These are phyloP conservation scores for Paraglomus brasilianum DNA, from an alignment of 192 early-diverging fungal species.

Conservation along the genomic window DNA sequence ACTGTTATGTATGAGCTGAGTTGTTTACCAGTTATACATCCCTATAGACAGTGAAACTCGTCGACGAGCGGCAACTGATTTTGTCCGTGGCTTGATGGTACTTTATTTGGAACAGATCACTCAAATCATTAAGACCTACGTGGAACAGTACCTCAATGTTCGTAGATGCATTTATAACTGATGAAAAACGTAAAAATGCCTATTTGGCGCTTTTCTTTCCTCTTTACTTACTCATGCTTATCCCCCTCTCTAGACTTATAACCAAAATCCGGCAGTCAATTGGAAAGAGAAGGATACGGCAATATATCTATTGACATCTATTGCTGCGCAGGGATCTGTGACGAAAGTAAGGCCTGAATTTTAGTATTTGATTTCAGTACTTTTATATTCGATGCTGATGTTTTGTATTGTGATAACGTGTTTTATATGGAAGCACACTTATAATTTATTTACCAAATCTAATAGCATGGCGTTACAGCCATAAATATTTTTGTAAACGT, in stretches of 20 bases:
- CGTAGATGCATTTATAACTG: slow-evolving; percentile 32
- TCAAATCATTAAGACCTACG: slow-evolving; percentile 74
- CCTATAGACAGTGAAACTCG: slow-evolving; percentile 81
- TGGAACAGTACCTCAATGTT: slow-evolving; percentile 60
- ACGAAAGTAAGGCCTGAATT: slow-evolving; percentile 52
- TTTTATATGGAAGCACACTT: background rate
- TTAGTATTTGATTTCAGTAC: background rate
- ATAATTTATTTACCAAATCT: slow-evolving; percentile 11
- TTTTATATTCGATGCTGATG: background rate
- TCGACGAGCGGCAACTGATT: slow-evolving; percentile 85
- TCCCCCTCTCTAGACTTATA: slow-evolving; percentile 57
- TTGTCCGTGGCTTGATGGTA: slow-evolving; percentile 89
- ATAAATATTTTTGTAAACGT: slow-evolving; percentile 83
- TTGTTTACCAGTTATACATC: background rate
- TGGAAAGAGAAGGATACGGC: slow-evolving; percentile 98
- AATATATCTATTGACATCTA: slow-evolving; percentile 86
- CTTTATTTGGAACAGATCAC: slow-evolving; percentile 86
- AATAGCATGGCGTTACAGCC: slow-evolving; percentile 76
- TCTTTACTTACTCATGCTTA: background rate
- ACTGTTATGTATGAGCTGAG: background rate
- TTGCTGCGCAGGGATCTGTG: slow-evolving; percentile 78
- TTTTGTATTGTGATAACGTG: slow-evolving; percentile 1
- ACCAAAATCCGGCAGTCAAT: slow-evolving; percentile 60
- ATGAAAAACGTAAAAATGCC: background rate
- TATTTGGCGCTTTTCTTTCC: too few relatives aligned